Evolutionary conservation across 331 rosid genomes (phyloP), one percentile per base, ranked within the genome.

Genomic region (Phaseolus coccineus): DNA sequence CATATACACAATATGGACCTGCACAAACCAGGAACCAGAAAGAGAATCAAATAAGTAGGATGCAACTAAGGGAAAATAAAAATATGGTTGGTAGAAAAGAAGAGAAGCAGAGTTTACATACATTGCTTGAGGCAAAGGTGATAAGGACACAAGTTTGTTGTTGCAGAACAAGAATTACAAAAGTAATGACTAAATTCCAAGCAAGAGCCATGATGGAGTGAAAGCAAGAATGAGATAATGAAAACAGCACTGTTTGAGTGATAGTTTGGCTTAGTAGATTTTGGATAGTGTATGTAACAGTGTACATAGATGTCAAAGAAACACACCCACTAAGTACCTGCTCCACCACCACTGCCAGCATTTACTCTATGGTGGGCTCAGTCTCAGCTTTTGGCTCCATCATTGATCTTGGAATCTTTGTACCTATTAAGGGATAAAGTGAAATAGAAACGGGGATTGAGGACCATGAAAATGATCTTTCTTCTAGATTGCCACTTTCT

Each of bases 1-100:
- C 90, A 84, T 76, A 46, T 82, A 86, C 73, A 90, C 92, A 81
- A 90, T 86, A 59, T 88, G 87, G 81, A 86, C 92, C 94, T 88
- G 73, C 46, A 77, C 72, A 58, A 68, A 76, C 44, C 14, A 24
- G 28, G 25, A 53, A n/a, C 8, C 19, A 53, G 27, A 53, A 53
- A 53, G 27, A 53, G 59, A 53, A 53, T 11, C 46, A 7, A 28
- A 52, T 37, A 68, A 55, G 40, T 46, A 46, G 14, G 47, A 4
- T 16, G 48, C 75, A 47, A 47, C 72, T 24, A 11, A 64, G 37
- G 13, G 28, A 37, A 53, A 73, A 55, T 27, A 6, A 44, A 58
- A 75, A 9, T 50, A 51, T 33, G 13, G 30, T 44, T 44, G 28
- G 55, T 22, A 59, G 51, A 16, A 28, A 12, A 11, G 16, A 46